Evolutionary conservation across 2,329 filamentous ascomycete genomes (phyloP), one percentile per base, ranked within the genome.

Genomic region (Scleromitrula shiraiana): DNA sequence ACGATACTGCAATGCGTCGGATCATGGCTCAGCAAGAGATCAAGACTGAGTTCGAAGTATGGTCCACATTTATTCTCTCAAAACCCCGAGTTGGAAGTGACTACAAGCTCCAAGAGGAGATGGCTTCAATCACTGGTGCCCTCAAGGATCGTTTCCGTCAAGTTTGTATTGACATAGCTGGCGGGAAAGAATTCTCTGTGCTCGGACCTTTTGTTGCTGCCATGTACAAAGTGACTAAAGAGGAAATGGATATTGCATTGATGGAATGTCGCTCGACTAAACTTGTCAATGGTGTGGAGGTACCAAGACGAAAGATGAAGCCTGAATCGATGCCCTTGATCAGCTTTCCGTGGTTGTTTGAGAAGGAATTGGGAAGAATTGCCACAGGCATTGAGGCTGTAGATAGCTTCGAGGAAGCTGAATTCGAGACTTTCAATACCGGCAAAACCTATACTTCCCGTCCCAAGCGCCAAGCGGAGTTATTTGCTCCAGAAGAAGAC

Each of bases 291-390:
- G 69, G 67, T 2, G 54, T 61, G 24, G 57, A 60, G n/a, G 58
- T 69, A 6, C 66, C 65, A 5, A 53, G 62, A 10, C 62, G 66
- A 19, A 63, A 61, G 17, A 67, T 68, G 60, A 67, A 65, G 9
- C 59, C 71, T 2, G 70, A 70, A 7, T 68, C 70, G 2, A 83
- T 89, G 73, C 91, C 93, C 0, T 70, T 97, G 7, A 93, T 96
- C 58, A 93, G 84, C 50, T 97, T 96, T 58, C 91, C 93, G 0
- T 98, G 93, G 93, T 70, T 97, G 2, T 95, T 97, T 54, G 74
- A 81, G 10, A 74, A 76, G 37, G 77, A 88, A 50, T 71, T 95
- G 4, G 82, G 84, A 1, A 74, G 74, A 40, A 81, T 95, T 57
- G 85, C 84, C 1, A 78, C 68, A 22, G 65, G 64, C 12, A 53